Evolutionary conservation across 495 filamentous ascomycete species (phyloP), one percentile per base, ranked within the genome.

Genomic region (Rusavskia elegans): DNA sequence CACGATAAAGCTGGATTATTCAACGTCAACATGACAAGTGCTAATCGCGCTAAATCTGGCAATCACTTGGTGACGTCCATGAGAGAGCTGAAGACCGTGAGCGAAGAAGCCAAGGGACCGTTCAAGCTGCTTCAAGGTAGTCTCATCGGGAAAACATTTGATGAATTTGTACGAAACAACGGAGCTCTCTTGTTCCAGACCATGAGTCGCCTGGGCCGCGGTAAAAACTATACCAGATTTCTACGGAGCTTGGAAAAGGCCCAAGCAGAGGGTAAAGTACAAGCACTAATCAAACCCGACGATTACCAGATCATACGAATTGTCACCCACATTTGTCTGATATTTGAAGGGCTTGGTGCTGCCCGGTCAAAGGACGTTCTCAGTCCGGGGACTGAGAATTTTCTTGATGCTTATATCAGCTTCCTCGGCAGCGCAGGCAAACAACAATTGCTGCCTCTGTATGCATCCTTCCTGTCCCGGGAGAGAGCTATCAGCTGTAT

Each of bases 391-490:
- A 64, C 74, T 50, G 82, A 89, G 56, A 79, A 80, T 58, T 74
- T 92, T 54, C 74, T 85, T 1, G 63, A 69, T 46, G 81, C 78
- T 16, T 96, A 97, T 61, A 81, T 94, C 52, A 79, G 85, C 55
- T 82, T 83, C 53, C 72, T 97, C 13, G 75, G 82, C 27, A 66
- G 81, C 36, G 74, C 75, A 30, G 76, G 80, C 10, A 74, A 92
- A 45, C 75, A 82, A 41, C 79, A 87, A 45, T 65, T 89, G 39
- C 80, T 93, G 49, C 89, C 90, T 4, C 70, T 90, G 3, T 99
- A 99, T 66, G 89, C 84, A 37, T 83, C 86, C 25, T 80, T 84
- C 57, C 71, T 98, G 2, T 74, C 76, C 7, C 66, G 63, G 0
- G 52, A 65, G n/a, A 66, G 69, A 59, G 65, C 65, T 8, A 60